Evolutionary conservation across 345 rosid species (phyloP).

Genomic region (Adansonia digitata): DNA sequence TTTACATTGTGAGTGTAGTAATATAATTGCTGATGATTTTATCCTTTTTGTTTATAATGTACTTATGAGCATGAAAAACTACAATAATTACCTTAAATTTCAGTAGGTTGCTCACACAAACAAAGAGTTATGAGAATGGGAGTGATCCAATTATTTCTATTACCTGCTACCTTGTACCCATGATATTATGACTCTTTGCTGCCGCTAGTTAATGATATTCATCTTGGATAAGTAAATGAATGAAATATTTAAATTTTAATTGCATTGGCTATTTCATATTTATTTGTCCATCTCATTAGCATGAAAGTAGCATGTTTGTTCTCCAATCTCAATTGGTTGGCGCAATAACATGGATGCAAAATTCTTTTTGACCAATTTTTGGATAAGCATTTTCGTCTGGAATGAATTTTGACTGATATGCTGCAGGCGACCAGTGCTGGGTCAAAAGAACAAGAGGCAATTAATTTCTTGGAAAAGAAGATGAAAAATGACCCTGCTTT

Average conservation of each 20-base stretch:
- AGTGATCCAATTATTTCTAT: background rate
- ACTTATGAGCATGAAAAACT: background rate
- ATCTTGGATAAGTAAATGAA: too few relatives aligned
- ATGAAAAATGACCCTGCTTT: slow-evolving; percentile 91
- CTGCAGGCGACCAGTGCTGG: slow-evolving; percentile 98
- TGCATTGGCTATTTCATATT: background rate
- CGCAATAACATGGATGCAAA: background rate
- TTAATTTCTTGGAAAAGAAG: slow-evolving; percentile 97
- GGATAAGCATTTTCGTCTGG: background rate
- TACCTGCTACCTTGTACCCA: background rate
- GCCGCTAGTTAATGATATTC: background rate
- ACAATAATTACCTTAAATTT: background rate
- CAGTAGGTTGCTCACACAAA: background rate
- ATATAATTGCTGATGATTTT: background rate
- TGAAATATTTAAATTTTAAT: too few relatives aligned
- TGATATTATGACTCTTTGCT: background rate
- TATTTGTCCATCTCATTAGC: background rate
- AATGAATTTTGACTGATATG: background rate
- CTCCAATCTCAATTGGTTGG: background rate
- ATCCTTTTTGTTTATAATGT: background rate
- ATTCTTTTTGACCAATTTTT: background rate
- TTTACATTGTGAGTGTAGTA: background rate
- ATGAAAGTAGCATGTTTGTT: background rate
- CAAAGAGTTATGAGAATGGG: background rate
- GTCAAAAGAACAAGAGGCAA: slow-evolving; percentile 94